Evolutionary conservation across 148 eudicot species (phyloP).

Genomic region (Silene uniflora): DNA sequence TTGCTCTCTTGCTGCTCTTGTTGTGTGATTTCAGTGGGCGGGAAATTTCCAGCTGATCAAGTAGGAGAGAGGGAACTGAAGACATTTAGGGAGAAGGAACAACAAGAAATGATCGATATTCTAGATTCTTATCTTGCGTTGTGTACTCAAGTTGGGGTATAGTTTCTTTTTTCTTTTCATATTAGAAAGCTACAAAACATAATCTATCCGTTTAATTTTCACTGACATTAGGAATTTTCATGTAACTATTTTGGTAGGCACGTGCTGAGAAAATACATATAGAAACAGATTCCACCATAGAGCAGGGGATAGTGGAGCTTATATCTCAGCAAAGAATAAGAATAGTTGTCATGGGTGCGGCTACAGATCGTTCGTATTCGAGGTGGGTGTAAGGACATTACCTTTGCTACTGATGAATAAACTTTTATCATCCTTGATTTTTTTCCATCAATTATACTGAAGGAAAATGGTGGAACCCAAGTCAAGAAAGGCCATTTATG

Average conservation of each 20-base stretch:
- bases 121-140: conserved; percentile 43
- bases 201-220: not conserved
- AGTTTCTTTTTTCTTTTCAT: conserved; percentile 10
- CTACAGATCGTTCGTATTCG: conserved; percentile 48
- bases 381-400: conserved; percentile 34
- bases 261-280: conserved; percentile 43
- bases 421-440: conserved; percentile 10
- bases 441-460: conserved; percentile 21
- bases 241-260: conserved; percentile 39
- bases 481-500: conserved; percentile 70
- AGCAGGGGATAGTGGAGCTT: conserved; percentile 70
- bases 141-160: conserved; percentile 70
- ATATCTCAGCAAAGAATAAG: conserved; percentile 43
- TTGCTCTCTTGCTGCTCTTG: conserved; percentile 8
- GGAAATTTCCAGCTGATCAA: conserved; percentile 45
- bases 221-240: not conserved
- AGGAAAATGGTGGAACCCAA: conserved; percentile 65
- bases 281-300: conserved; percentile 50
- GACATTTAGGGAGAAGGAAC: conserved; percentile 50
- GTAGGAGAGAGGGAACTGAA: conserved; percentile 41
- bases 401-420: not conserved
- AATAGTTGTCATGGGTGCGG: conserved; percentile 84
- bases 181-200: conserved; percentile 14
- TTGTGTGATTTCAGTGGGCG: conserved; percentile 45
- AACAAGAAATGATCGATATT: conserved; percentile 36